phyloP scores from a whole-genome alignment of 768 basidiomycete species.

The Termitomyces sp. region DNA sequence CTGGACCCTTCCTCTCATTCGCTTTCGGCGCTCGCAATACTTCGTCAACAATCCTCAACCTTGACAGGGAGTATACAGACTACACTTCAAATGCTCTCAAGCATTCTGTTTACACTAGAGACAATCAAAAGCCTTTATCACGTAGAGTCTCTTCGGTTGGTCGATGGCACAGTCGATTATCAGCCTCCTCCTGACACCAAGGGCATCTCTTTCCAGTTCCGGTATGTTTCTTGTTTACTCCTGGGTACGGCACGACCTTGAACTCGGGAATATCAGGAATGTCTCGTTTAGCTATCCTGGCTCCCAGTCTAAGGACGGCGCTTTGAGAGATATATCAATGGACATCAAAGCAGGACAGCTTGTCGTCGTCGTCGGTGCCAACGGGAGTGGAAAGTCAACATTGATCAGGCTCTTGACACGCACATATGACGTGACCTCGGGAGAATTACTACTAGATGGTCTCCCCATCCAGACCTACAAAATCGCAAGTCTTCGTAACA shows the following conservation, averaged over 20 bases:
- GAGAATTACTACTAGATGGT: slow-evolving; percentile 34
- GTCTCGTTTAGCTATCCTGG: slow-evolving; percentile 47
- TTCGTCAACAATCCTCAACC: slow-evolving; percentile 28
- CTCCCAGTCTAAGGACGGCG: slow-evolving; percentile 26
- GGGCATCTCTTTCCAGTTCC: slow-evolving; percentile 23
- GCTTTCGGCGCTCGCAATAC: slow-evolving; percentile 31
- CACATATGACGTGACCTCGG: slow-evolving; percentile 39
- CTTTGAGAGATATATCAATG: slow-evolving; percentile 33
- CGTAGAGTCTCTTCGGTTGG: slow-evolving; percentile 13
- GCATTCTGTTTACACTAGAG: slow-evolving; percentile 17
- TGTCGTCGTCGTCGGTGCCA: slow-evolving; percentile 50
- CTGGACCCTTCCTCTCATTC: slow-evolving; percentile 26
- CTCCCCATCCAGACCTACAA: slow-evolving; percentile 31
- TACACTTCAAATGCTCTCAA: slow-evolving; percentile 13
- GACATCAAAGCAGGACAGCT: slow-evolving; percentile 39
- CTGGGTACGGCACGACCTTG: not conserved
- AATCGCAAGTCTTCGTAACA: slow-evolving; percentile 27
- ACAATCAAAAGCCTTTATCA: slow-evolving; percentile 25
- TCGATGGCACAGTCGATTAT: slow-evolving; percentile 20
- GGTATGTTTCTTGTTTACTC: slow-evolving; percentile 11
- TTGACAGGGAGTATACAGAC: slow-evolving; percentile 18
- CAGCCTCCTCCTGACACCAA: slow-evolving; percentile 12
- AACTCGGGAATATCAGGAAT: slow-evolving; percentile 27
- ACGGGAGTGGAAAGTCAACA: slow-evolving; percentile 51
- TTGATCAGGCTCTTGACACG: slow-evolving; percentile 43